Percentiles rank a stretch among this genome's conserved stretches.
phyloP scores from a whole-genome alignment of 805 yeast genomes.

The Wickerhamomyces strasburgensis region DNA sequence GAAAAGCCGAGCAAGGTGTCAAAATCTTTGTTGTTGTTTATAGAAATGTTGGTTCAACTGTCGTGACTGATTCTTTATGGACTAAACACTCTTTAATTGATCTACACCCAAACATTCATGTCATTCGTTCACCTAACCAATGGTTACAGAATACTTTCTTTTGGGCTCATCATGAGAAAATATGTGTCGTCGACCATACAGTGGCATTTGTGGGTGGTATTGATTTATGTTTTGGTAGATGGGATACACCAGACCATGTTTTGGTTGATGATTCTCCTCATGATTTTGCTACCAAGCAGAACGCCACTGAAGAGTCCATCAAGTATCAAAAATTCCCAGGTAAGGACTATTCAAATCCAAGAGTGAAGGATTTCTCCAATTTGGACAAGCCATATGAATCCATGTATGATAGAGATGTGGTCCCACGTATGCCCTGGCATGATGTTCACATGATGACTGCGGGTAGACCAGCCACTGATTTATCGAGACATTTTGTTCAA shows the following conservation, averaged over 20 bases:
- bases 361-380: constrained; percentile 79
- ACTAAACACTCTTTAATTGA: constrained; percentile 89
- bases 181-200: constrained; percentile 80
- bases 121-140: constrained; percentile 93
- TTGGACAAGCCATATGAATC: constrained; percentile 85
- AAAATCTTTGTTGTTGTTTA: constrained; percentile 88
- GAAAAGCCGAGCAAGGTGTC: constrained; percentile 93
- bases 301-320: constrained; percentile 36
- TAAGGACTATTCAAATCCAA: constrained; percentile 94
- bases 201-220: constrained; percentile 93
- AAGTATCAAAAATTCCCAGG: constrained; percentile 78
- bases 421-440: constrained; percentile 99
- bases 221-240: constrained; percentile 93
- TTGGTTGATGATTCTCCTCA: constrained; percentile 63
- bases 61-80: constrained; percentile 90
- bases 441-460: constrained; percentile 95
- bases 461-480: constrained; percentile 91
- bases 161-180: constrained; percentile 99
- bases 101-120: constrained; percentile 80
- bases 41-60: constrained; percentile 89
- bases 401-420: constrained; percentile 75
- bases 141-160: constrained; percentile 86
- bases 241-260: constrained; percentile 94
- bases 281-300: constrained; percentile 28
- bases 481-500: constrained; percentile 92